Base-by-base conservation (phyloP, 345 rosid species). In the Populus pruinosa region DNA sequence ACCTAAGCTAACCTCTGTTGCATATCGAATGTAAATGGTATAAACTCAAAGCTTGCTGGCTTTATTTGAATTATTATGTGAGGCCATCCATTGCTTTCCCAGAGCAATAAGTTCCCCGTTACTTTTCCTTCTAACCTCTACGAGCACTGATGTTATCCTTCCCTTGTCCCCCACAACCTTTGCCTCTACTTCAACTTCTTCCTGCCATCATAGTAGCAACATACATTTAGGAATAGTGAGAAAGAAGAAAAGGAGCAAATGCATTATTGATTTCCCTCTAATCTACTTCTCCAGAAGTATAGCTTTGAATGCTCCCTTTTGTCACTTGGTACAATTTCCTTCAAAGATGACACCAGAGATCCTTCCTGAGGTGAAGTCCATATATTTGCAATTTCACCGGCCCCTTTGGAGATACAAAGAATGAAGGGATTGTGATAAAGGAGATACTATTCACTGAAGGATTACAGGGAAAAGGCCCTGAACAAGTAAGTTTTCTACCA, bases 121-220 rank as follows among this genome's bases (percentile, higher is more conserved):
- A 3, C 36, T 44, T 69, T 84, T 90, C 68, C 85, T 87, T 75
- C 78, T 77, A 6, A 89, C 81, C 71, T 86, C 89, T 76, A 88
- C 83, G 64, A 77, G 67, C 75, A 81, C 90, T 9, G 84, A 79
- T 12, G 85, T 69, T 25, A 91, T 81, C 66, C 73, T 84, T 67
- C 88, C 95, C 59, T 62, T 87, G 7, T 49, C 67, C 21, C 87
- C 91, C 6, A 56, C 79, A n/a, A 90, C 88, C 79, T 77, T 86
- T 63, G 90, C 94, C 79, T 87, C 89, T 55, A 91, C 56, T 80
- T 87, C 93, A 56, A 90, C 90, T 76, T 82, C 92, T 77, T 89
- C 95, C 94, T 87, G 86, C 86, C 78, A 74, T 29, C 41, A 49
- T 1, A 23, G 25, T n/a, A 18, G 20, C 25, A 10, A 13, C 20